Evolutionary conservation across 2,329 filamentous ascomycete genomes (phyloP).

Genomic region (Alternaria arbusti): DNA sequence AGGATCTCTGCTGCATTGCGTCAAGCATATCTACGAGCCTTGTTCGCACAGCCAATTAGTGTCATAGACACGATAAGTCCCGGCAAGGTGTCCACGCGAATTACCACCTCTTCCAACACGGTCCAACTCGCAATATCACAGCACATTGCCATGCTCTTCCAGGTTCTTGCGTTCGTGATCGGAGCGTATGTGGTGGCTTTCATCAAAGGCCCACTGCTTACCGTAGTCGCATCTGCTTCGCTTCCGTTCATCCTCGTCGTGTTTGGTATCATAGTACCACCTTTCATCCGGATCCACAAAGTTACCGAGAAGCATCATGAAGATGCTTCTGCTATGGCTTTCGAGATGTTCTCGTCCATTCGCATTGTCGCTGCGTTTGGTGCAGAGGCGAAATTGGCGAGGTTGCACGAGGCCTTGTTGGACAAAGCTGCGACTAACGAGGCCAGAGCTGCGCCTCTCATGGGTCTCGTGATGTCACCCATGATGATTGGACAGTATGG

Average conservation of each 20-base stretch:
- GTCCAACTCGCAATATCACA: constrained; percentile 64
- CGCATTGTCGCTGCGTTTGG: constrained; percentile 48
- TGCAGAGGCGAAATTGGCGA: constrained; percentile 43
- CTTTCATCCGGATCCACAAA: constrained; percentile 44
- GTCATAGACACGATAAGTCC: constrained; percentile 57
- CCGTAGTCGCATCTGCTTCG: constrained; percentile 55
- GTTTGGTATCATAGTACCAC: constrained; percentile 38
- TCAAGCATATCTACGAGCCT: constrained; percentile 56
- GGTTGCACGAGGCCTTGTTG: constrained; percentile 35
- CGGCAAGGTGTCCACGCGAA: constrained; percentile 58
- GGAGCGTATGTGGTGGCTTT: constrained; percentile 57
- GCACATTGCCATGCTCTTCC: constrained; percentile 57
- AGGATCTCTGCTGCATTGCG: constrained; percentile 59
- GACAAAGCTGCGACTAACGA: constrained; percentile 37
- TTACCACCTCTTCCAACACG: constrained; percentile 60
- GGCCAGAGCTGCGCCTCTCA: constrained; percentile 36
- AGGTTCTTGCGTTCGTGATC: constrained; percentile 43
- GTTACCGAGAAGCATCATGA: constrained; percentile 38
- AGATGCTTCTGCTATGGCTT: constrained; percentile 46
- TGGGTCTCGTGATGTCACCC: constrained; percentile 45
- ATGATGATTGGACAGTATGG: constrained; percentile 46
- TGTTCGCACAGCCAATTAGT: constrained; percentile 59
- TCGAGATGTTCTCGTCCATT: constrained; percentile 49
- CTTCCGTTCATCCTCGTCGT: constrained; percentile 49
- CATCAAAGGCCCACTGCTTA: constrained; percentile 60